These are phyloP conservation scores for Suhomyces sp. DNA, from an alignment of 805 yeast species.

Conservation along the genomic window DNA sequence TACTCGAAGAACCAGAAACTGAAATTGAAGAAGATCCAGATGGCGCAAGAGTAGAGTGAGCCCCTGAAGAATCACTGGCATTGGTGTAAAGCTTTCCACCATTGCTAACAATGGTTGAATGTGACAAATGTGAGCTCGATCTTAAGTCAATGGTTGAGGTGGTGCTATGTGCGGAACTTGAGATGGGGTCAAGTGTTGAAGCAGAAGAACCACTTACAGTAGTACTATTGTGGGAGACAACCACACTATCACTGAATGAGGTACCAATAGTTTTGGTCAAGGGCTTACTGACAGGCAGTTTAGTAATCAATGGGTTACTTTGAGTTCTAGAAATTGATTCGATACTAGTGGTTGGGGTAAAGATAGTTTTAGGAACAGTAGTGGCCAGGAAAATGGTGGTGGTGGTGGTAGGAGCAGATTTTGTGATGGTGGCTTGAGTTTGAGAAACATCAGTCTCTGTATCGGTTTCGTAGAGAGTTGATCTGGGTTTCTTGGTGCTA, in stretches of 20 bases:
- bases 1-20: not conserved
- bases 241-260: conserved; percentile 16
- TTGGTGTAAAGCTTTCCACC: not conserved
- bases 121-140: conserved; percentile 1
- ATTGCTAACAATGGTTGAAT: not conserved
- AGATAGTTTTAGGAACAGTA: conserved; percentile 21
- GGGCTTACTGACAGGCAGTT: conserved; percentile 22
- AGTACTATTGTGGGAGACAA: conserved; percentile 7
- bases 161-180: conserved; percentile 1
- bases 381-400: conserved; percentile 28
- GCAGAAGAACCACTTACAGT: not conserved
- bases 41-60: not conserved
- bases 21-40: not conserved
- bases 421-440: conserved; percentile 10
- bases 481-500: conserved; percentile 5
- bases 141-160: conserved; percentile 10
- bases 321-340: conserved; percentile 22
- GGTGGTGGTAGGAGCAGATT: conserved; percentile 30
- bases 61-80: not conserved
- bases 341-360: conserved; percentile 16
- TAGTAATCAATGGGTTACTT: conserved; percentile 30
- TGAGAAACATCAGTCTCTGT: conserved; percentile 20
- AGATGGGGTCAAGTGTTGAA: not conserved
- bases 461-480: conserved; percentile 17
- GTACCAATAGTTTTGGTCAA: conserved; percentile 24